Conservation (phyloP, 108 stramenopile genomes). For the Skeletonema marinoi region DNA sequence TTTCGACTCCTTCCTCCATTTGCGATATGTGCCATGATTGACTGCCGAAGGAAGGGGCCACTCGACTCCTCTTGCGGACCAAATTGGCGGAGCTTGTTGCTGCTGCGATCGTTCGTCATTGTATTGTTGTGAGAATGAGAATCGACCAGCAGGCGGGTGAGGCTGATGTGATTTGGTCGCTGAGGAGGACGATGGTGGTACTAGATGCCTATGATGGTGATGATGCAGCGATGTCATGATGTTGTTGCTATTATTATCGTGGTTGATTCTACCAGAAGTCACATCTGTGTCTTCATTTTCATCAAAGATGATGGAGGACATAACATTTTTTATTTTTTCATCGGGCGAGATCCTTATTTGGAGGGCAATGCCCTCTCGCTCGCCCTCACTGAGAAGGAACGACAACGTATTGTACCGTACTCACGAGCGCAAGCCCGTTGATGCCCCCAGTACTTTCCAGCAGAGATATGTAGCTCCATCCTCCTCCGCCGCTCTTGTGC, state of each 20-base stretch:
- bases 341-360: too few species aligned
- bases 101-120: neutral
- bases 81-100: slow-evolving; percentile 64
- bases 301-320: too few species aligned
- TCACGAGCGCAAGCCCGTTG: too few species aligned
- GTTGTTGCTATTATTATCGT: neutral
- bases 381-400: too few species aligned
- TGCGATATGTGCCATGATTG: slow-evolving; percentile 54
- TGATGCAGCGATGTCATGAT: neutral
- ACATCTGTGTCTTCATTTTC: too few species aligned
- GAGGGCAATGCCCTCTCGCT: too few species aligned
- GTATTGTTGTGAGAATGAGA: neutral
- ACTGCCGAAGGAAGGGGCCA: slow-evolving; percentile 77
- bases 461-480: too few species aligned
- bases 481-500: too few species aligned
- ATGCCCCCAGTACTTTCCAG: too few species aligned
- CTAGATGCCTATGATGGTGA: neutral
- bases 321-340: too few species aligned
- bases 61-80: slow-evolving; percentile 79
- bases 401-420: too few species aligned
- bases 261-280: too few species aligned
- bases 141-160: neutral
- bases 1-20: slow-evolving; percentile 47
- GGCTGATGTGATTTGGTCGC: neutral
- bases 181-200: neutral